phyloP scores from a whole-genome alignment of 441 rosid species.

The Kokia cookei region DNA sequence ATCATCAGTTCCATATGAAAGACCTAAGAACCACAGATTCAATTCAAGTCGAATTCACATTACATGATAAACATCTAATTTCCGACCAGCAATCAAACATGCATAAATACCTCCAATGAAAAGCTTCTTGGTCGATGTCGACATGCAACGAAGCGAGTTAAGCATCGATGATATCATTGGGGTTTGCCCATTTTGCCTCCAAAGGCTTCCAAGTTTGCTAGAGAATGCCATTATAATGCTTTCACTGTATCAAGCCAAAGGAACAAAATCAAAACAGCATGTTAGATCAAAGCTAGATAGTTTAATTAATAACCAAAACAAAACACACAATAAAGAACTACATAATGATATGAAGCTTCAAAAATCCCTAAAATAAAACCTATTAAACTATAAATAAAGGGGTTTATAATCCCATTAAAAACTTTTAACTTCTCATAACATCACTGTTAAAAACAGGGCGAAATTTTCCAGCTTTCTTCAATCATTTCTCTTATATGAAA shows the following conservation, averaged over 20 bases:
- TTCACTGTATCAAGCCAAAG: background rate
- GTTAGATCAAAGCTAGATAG: background rate
- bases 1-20: conserved; percentile 63
- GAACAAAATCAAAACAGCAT: background rate
- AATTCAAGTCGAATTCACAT: background rate
- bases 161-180: conserved; percentile 39
- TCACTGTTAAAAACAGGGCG: background rate
- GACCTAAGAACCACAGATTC: conserved; percentile 32
- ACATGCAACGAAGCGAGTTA: conserved; percentile 50
- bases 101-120: conserved; percentile 68
- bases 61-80: background rate
- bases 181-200: conserved; percentile 43
- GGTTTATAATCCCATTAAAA: background rate
- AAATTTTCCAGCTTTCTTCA: background rate
- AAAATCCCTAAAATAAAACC: background rate
- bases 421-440: background rate
- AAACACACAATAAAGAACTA: background rate
- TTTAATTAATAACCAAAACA: background rate
- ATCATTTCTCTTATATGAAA: background rate
- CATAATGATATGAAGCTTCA: background rate
- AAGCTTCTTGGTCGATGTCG: conserved; percentile 38
- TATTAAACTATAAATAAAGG: background rate
- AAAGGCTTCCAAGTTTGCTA: conserved; percentile 41
- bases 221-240: conserved; percentile 47
- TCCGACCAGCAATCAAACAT: background rate